Evolutionary conservation across 2,329 filamentous ascomycete genomes (phyloP), one percentile per base, ranked within the genome.

Genomic region (Raffaelea arxii): DNA sequence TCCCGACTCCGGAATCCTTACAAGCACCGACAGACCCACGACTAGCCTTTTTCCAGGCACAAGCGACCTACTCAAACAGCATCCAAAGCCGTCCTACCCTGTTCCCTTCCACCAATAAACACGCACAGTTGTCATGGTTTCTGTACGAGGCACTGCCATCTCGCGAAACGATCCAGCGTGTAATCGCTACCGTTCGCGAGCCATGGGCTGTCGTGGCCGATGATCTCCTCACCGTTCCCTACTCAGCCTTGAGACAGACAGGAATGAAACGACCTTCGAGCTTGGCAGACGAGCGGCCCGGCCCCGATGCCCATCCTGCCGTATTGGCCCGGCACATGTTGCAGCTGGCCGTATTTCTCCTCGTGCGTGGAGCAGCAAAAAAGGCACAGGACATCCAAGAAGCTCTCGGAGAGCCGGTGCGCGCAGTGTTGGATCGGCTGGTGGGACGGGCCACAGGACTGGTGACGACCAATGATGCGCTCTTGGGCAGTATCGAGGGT

Each of bases 381-480:
- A n/a, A n/a, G n/a, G n/a, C n/a, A n/a, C n/a, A n/a, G 12, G 43
- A 18, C 18, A 36, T 36, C 7, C 32, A 36, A 6, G 32, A 18
- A n/a, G 7, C 32, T 36, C 6, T n/a, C 32, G 7, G 32, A 39
- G 25, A 23, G 11, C 11, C 11, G 3, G 44, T 23, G 12, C 2
- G 18, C 16, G 41, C 30, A 7, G 22, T 37, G n/a, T 24, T 25
- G 39, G 22, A 16, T 18, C 42, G 35, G 25, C 47, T 53, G 9
- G 43, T 50, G 2, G 43, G 45, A 23, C 25, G 25, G n/a, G 18
- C 16, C 6, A 27, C 45, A 2, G 59, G 55, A 11, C 51, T 62
- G 11, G 64, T 78, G 2, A 71, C 67, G 0, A 63, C 60, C 14
- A 65, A 75, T 19, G 68, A 75, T 41, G 65, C 68, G 2, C 55